Base-by-base conservation (phyloP, 2,329 filamentous ascomycete genomes). In the Scedosporium minutisporum region DNA sequence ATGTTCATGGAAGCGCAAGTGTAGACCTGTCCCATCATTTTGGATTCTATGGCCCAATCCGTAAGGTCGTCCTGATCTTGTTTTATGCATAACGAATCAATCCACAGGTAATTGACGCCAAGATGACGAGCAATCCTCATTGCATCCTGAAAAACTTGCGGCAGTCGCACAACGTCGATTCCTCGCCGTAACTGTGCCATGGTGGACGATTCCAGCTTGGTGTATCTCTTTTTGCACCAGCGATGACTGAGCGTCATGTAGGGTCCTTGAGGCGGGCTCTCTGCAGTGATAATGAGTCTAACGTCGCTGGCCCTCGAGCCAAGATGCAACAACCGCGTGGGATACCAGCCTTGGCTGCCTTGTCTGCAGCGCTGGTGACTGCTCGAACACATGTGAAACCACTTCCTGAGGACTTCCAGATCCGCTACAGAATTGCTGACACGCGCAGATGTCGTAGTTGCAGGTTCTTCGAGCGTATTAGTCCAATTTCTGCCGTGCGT, bases 1-100 rank as follows among this genome's bases (percentile, higher is more conserved):
- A 57, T 55, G 10, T 55, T 67, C 0, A 68, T 18, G 41, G 59
- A 57, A 1, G 66, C 64, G 10, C 63, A 57, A 3, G 44, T 57
- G 63, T 68, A 69, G 23, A 69, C 64, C n/a, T 48, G 42, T 23
- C 64, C 63, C 66, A 66, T 67, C 18, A 65, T 48, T 1, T 63
- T 57, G 6, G 66, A 62, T 29, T 67, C 62, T 10, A 60, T 60
- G 29, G 61, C 53, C 67, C 67, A 68, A 41, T 68, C 67, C 7
- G 55, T 33, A 5, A 33, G 55, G 25, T 63, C 64, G 6, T 62
- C 61, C 9, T 65, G 64, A 23, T 67, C 66, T 62, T 69, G 68
- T 6, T 69, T 61, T 51, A 70, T 71, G 53, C 69, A 71, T 2
- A 71, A 60, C 3, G 68, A 69, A 60, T 71, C 68, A 27, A 70